Conservation (phyloP, 1,139 yeast genomes). For the Kodamaea plutei region DNA sequence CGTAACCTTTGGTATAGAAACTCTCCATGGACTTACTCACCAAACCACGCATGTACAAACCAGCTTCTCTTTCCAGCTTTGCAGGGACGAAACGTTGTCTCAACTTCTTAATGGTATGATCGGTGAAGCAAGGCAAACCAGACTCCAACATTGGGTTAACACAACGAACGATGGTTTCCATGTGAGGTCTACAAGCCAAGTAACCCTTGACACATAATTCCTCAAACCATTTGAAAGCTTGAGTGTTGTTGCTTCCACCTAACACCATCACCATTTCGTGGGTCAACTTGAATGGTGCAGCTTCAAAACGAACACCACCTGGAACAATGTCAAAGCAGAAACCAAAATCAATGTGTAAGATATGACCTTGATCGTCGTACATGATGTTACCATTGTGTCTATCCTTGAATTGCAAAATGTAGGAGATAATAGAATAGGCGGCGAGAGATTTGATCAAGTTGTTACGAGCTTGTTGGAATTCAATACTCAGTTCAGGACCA, state of each 20-base stretch:
- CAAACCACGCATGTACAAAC: slow-evolving; percentile 67
- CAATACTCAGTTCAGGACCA: slow-evolving; percentile 89
- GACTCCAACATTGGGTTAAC: slow-evolving; percentile 92
- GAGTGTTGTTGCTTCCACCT: slow-evolving; percentile 84
- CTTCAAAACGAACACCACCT: slow-evolving; percentile 97
- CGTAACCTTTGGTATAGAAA: slow-evolving; percentile 89
- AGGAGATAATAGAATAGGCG: slow-evolving; percentile 92
- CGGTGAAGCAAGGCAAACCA: slow-evolving; percentile 94
- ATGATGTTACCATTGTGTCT: slow-evolving; percentile 98
- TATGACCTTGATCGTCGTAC: slow-evolving; percentile 95
- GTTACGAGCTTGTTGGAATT: slow-evolving; percentile 85
- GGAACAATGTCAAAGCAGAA: slow-evolving; percentile 98
- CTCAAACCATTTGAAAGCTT: slow-evolving; percentile 91
- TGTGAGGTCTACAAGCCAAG: slow-evolving; percentile 83
- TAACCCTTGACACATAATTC: slow-evolving; percentile 92
- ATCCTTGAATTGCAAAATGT: slow-evolving; percentile 90
- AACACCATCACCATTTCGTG: slow-evolving; percentile 94
- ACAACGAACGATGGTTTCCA: slow-evolving; percentile 80
- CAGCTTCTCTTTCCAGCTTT: slow-evolving; percentile 83
- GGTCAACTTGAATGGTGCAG: slow-evolving; percentile 94
- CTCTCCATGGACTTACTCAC: slow-evolving; percentile 83
- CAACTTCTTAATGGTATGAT: slow-evolving; percentile 73
- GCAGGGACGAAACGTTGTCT: slow-evolving; percentile 76
- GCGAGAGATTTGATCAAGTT: slow-evolving; percentile 93
- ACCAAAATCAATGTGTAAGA: slow-evolving; percentile 95